Percentiles rank a stretch among this genome's conserved stretches.
Evolutionary conservation across 208 protist species (phyloP).

Genomic region (Entamoeba moshkovskii): DNA sequence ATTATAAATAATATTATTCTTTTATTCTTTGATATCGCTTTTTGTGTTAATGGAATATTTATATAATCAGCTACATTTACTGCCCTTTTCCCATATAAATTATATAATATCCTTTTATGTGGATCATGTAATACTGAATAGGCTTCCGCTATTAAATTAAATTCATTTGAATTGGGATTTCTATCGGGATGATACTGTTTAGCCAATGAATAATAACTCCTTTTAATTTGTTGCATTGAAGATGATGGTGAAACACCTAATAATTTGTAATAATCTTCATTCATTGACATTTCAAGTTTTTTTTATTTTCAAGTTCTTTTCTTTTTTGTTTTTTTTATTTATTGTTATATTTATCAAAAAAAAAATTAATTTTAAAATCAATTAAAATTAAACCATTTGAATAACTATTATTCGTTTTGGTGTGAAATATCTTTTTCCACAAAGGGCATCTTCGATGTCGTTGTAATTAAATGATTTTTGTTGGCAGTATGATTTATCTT

Average conservation of each 20-base stretch:
- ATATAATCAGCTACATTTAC: background rate
- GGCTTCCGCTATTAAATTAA: background rate
- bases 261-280: constrained; percentile 6
- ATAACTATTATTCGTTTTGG: no score
- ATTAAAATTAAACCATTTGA: no score
- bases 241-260: background rate
- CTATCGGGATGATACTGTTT: background rate
- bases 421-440: no score
- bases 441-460: no score
- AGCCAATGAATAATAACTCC: constrained; percentile 34
- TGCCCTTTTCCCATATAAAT: background rate
- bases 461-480: no score
- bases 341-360: no score
- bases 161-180: background rate
- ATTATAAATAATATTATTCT: background rate
- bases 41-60: background rate
- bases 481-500: no score
- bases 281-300: background rate
- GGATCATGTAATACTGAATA: background rate
- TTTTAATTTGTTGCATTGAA: constrained; percentile 51
- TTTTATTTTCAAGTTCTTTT: background rate
- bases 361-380: no score
- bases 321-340: no score
- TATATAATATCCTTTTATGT: background rate
- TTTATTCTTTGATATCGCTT: background rate